A percentile compares a stretch with the other conserved stretches of the same genome.
These are phyloP conservation scores for Globisporangium megalacanthum DNA, from an alignment of 352 stramenopile genomes.

Conservation along the genomic window DNA sequence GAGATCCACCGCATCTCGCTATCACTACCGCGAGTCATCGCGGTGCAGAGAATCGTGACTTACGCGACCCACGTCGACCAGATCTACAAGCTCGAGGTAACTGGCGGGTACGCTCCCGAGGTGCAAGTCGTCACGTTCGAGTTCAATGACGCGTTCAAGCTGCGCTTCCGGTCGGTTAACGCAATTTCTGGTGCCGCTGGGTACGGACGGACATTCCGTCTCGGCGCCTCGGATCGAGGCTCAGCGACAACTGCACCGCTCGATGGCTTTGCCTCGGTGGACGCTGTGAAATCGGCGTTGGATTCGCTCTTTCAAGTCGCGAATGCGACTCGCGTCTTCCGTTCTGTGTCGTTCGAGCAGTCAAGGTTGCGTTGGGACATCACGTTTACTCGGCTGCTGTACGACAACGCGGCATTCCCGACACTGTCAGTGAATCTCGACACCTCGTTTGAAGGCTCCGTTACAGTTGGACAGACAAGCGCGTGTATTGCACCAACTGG, in stretches of 20 bases:
- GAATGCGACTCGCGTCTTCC: conserved; percentile 25
- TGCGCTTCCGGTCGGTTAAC: conserved; percentile 25
- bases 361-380: conserved; percentile 45
- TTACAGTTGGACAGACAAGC: conserved; percentile 15
- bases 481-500: conserved; percentile 25
- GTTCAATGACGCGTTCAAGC: conserved; percentile 50
- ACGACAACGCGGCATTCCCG: conserved; percentile 27
- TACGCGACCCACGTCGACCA: conserved; percentile 58
- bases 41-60: conserved; percentile 61
- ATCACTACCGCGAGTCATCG: conserved; percentile 39
- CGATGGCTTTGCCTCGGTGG: conserved; percentile 48
- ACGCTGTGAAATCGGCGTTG: conserved; percentile 32
- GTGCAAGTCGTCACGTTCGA: conserved; percentile 39
- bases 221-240: conserved; percentile 18
- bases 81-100: conserved; percentile 31
- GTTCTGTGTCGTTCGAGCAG: conserved; percentile 23
- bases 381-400: conserved; percentile 43
- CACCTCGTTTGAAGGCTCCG: conserved; percentile 35
- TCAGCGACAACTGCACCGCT: conserved; percentile 15
- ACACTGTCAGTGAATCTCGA: conserved; percentile 23
- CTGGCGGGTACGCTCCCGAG: conserved; percentile 38
- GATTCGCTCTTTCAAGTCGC: conserved; percentile 28
- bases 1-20: conserved; percentile 63
- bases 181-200: conserved; percentile 23
- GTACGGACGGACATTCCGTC: conserved; percentile 41